Evolutionary conservation across 2,329 filamentous ascomycete genomes (phyloP).

Genomic region (Parafenestella ontariensis): DNA sequence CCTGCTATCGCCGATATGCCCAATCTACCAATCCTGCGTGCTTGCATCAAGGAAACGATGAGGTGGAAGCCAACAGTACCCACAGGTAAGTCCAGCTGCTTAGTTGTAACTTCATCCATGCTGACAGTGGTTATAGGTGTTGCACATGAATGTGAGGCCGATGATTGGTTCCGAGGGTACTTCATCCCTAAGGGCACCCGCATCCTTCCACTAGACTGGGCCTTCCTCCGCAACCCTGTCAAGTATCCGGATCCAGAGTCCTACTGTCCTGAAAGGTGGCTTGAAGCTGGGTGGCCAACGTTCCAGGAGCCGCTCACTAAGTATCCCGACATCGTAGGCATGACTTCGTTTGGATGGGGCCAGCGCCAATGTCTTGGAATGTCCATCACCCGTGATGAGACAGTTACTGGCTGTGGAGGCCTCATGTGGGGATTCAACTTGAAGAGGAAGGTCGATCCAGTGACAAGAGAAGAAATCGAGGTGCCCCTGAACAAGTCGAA

Average conservation of each 20-base stretch:
- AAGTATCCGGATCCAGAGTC: constrained; percentile 70
- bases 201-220: constrained; percentile 46
- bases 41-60: constrained; percentile 56
- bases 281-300: constrained; percentile 68
- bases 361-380: constrained; percentile 69
- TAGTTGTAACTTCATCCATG: neutral
- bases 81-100: constrained; percentile 41
- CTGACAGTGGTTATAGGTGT: constrained; percentile 48
- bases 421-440: constrained; percentile 58
- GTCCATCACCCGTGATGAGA: constrained; percentile 65
- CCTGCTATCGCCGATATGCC: constrained; percentile 49
- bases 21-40: constrained; percentile 53
- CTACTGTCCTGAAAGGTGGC: constrained; percentile 68
- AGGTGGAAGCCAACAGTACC: constrained; percentile 58
- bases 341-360: constrained; percentile 71
- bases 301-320: constrained; percentile 69
- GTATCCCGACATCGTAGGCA: constrained; percentile 68
- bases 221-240: constrained; percentile 55
- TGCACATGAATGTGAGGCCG: constrained; percentile 60
- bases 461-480: constrained; percentile 51
- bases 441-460: constrained; percentile 56
- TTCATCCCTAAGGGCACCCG: constrained; percentile 58
- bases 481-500: constrained; percentile 60
- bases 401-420: constrained; percentile 60
- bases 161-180: constrained; percentile 58